phyloP scores from a whole-genome alignment of 345 rosid genomes.

The Syzygium aqueum region DNA sequence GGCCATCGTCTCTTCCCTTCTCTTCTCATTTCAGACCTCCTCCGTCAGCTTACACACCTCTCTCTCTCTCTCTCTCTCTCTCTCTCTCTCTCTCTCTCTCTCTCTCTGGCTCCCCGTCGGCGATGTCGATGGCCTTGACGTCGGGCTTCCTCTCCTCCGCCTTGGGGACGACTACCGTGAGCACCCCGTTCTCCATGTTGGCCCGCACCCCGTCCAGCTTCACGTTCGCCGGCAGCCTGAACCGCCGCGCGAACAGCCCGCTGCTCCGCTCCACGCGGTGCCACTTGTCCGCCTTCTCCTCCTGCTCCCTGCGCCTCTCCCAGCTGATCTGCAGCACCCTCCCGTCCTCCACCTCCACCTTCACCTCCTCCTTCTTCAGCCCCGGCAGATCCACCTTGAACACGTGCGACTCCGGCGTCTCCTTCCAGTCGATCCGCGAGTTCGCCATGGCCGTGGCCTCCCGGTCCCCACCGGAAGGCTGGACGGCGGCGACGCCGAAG shows the following conservation, averaged over 20 bases:
- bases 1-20: neutral
- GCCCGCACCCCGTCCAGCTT: slow-evolving; percentile 19
- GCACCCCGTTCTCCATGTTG: slow-evolving; percentile 18
- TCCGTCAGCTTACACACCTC: neutral
- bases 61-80: too few species aligned
- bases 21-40: neutral
- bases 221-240: slow-evolving; percentile 22
- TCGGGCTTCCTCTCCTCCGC: slow-evolving; percentile 11
- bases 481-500: neutral
- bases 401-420: slow-evolving; percentile 20
- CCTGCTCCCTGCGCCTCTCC: slow-evolving; percentile 15
- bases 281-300: slow-evolving; percentile 22
- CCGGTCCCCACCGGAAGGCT: neutral
- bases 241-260: slow-evolving; percentile 21
- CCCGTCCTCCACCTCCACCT: slow-evolving; percentile 25
- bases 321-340: slow-evolving; percentile 18
- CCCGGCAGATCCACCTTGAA: slow-evolving; percentile 19
- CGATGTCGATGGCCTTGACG: slow-evolving; percentile 8
- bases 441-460: slow-evolving; percentile 2
- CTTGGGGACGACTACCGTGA: slow-evolving; percentile 15
- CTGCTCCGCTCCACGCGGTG: slow-evolving; percentile 17
- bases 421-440: slow-evolving; percentile 20
- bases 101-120: neutral
- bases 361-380: slow-evolving; percentile 20
- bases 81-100: neutral